Evolutionary conservation across 768 basidiomycete species (phyloP), one percentile per base, ranked within the genome.

Genomic region (Russula vinacea): DNA sequence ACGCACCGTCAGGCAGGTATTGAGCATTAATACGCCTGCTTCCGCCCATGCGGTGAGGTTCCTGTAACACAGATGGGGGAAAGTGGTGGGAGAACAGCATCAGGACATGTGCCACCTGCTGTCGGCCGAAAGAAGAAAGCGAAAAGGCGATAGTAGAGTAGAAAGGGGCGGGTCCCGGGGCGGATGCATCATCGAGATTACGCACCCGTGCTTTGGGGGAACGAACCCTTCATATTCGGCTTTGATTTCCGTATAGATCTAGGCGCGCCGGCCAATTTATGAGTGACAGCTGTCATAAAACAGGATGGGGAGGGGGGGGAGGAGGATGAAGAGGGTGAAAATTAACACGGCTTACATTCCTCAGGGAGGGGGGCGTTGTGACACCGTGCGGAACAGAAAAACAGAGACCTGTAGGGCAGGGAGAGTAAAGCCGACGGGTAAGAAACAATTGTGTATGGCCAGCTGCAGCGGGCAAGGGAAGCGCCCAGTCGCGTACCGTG

Each of bases 171-270:
- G 40, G 10, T 29, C 26, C 24, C 6, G 13, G 29, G 19, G n/a
- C 19, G 50, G 42, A 4, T 51, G 14, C 26, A 13, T 11, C 22
- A 55, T 19, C 6, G 29, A 3, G 26, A 22, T 50, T 16, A 76
- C 88, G 75, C 70, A 93, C 92, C 93, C 94, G 74, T 95, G 91
- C 66, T 83, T 82, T 5, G 94, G 94, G 16, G 84, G 77, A 35
- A 80, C 79, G 74, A 96, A 98, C 47, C 79, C 83, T 9, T 90
- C 87, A 72, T 91, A 90, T 73, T 94, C 92, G 52, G 84, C 76
- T 71, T 84, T 87, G 71, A 98, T 84, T 78, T 98, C 90, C 60
- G 83, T 80, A 76, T 93, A 97, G 73, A 97, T 96, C 90, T 91
- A 70, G 29, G 58, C 64, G 67, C 63, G 50, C 50, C 33, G 56